Evolutionary conservation across 495 filamentous ascomycete species (phyloP).

Genomic region (Penicillium bialowiezense): DNA sequence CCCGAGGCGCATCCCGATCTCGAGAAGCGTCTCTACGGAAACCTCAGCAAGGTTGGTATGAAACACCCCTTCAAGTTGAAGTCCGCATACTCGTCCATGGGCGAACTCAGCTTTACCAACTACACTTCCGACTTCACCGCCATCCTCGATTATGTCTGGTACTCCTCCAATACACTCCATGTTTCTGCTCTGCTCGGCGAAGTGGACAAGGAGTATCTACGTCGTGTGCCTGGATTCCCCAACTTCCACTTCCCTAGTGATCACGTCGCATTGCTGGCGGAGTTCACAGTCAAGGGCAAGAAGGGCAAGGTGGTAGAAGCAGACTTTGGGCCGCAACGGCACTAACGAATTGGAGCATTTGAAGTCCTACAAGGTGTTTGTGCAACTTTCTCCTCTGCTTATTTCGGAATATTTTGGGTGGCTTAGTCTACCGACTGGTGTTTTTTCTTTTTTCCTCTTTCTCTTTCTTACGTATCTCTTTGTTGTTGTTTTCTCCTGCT

Average conservation of each 20-base stretch:
- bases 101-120: constrained; percentile 91
- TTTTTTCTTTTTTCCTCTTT: constrained; percentile 1
- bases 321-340: constrained; percentile 59
- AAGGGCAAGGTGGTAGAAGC: constrained; percentile 72
- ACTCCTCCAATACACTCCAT: constrained; percentile 85
- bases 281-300: constrained; percentile 90
- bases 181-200: constrained; percentile 84
- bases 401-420: constrained; percentile 44
- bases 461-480: constrained; percentile 15
- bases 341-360: constrained; percentile 45
- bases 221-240: constrained; percentile 88
- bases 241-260: constrained; percentile 98
- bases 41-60: constrained; percentile 87
- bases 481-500: constrained; percentile 19
- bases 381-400: constrained; percentile 33
- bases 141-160: constrained; percentile 97
- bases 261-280: constrained; percentile 87
- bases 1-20: constrained; percentile 74
- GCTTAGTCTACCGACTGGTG: constrained; percentile 26
- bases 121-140: constrained; percentile 89
- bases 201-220: constrained; percentile 86
- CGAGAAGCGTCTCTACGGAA: constrained; percentile 72
- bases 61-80: constrained; percentile 90
- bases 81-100: constrained; percentile 73
- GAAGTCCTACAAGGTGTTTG: constrained; percentile 43